Percentiles rank a stretch among this genome's conserved stretches.
Conservation (phyloP, 2,329 filamentous ascomycete species). For the Epichloe brachyelytri region DNA sequence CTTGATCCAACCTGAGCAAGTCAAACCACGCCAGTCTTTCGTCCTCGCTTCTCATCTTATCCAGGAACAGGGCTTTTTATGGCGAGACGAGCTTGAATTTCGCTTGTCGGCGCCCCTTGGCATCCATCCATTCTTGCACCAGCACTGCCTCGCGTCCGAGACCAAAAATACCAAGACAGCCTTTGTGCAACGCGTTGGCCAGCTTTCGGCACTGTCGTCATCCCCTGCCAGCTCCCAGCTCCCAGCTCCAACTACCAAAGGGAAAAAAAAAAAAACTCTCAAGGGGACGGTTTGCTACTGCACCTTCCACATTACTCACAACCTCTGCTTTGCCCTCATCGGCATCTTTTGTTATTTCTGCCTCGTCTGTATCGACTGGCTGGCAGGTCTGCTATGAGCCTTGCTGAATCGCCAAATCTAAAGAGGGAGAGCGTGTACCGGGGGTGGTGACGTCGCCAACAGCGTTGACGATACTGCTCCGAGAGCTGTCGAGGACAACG, state of each 20-base stretch:
- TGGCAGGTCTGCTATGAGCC: constrained; percentile 15
- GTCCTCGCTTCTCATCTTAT: neutral
- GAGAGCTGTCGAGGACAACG: constrained; percentile 15
- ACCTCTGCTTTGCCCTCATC: neutral
- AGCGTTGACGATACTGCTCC: constrained; percentile 20
- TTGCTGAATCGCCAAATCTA: constrained; percentile 15
- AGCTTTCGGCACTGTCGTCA: constrained; percentile 4
- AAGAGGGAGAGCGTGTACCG: constrained; percentile 6
- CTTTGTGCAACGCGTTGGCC: constrained; percentile 1
- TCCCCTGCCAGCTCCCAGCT: constrained; percentile 2
- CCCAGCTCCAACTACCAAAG: neutral
- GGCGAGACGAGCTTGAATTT: neutral
- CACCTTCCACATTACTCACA: neutral
- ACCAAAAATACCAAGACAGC: neutral
- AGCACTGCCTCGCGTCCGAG: constrained; percentile 1
- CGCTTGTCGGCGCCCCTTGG: constrained; percentile 1
- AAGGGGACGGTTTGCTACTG: neutral
- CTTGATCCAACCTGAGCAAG: neutral
- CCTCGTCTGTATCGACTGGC: neutral
- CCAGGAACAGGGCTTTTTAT: neutral
- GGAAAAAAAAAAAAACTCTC: neutral
- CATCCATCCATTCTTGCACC: neutral
- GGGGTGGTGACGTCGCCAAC: constrained; percentile 11
- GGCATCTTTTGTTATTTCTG: neutral
- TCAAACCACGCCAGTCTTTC: neutral